These are phyloP conservation scores for Cryptococcus neoformans DNA, from an alignment of 1,284 basidiomycete genomes.

Conservation along the genomic window DNA sequence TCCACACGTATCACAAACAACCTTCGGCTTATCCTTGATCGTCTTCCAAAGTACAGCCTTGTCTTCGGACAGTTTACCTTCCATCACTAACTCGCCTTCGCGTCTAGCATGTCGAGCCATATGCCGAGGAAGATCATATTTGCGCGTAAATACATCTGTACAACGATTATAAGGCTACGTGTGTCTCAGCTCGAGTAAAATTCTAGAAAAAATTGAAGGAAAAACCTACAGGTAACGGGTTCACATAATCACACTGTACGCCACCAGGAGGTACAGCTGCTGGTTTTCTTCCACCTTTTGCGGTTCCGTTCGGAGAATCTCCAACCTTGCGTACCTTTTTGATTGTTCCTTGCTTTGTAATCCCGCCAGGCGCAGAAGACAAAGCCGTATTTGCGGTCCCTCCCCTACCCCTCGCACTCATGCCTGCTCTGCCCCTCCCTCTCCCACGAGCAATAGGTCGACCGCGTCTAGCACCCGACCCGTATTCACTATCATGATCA, in stretches of 20 bases:
- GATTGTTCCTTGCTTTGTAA: slow-evolving; percentile 15
- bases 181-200: not conserved
- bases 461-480: slow-evolving; percentile 4
- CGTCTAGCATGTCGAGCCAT: slow-evolving; percentile 46
- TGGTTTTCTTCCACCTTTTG: slow-evolving; percentile 11
- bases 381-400: slow-evolving; percentile 1
- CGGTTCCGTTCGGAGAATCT: slow-evolving; percentile 9
- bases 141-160: slow-evolving; percentile 44
- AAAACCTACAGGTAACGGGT: slow-evolving; percentile 38
- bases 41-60: slow-evolving; percentile 46
- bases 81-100: slow-evolving; percentile 45
- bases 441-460: not conserved
- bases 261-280: slow-evolving; percentile 14
- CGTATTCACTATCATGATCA: slow-evolving; percentile 24
- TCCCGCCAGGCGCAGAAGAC: slow-evolving; percentile 13
- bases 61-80: slow-evolving; percentile 40
- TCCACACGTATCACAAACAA: slow-evolving; percentile 35
- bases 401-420: slow-evolving; percentile 2
- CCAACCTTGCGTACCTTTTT: slow-evolving; percentile 22
- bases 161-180: slow-evolving; percentile 44
- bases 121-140: slow-evolving; percentile 47
- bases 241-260: slow-evolving; percentile 46
- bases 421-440: slow-evolving; percentile 3
- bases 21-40: slow-evolving; percentile 45
- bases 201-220: not conserved